Evolutionary conservation across 371 early-diverging fungal species (phyloP), one percentile per base, ranked within the genome.

Genomic region (Saksenaea oblongispora): DNA sequence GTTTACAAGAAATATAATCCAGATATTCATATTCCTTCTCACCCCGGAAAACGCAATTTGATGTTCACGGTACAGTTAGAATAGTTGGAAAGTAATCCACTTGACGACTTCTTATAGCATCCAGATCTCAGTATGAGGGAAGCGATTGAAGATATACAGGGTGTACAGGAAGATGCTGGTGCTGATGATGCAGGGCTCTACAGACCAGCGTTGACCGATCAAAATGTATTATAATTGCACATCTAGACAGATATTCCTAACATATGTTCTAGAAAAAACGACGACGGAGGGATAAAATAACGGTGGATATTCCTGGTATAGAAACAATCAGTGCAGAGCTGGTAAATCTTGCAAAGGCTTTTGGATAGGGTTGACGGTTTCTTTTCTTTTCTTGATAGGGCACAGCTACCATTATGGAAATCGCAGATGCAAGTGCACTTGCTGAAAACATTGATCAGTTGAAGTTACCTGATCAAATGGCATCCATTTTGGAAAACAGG

Each of bases 401-500:
- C 13, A 54, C 63, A 7, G 47, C 39, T 27, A 63, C 53, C 18
- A 39, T 70, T 36, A 35, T 39, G 34, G 69, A 72, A 5, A 62
- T 72, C 3, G 31, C 60, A 1, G 64, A 70, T 63, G 59, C 67
- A 1, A 44, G 44, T 2, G 62, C 60, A 1, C 63, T 81, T 24
- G 78, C 75, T 5, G 62, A 68, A 31, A 72, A 73, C 41, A 65
- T 82, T 14, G 79, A 83, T 34, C 66, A 65, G 3, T 70, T 83
- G 11, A 67, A 72, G 4, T 58, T 82, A 27, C 74, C 83, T 0
- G 79, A 83, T 34, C 84, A 82, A 56, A 67, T 86, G 44, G 65
- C 73, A 11, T 67, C 73, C 1, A 62, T 86, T 1, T 67, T 84
- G 13, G 75, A 82, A 4, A 77, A 78, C 34, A 69, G 84, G 11